Evolutionary conservation across 768 basidiomycete species (phyloP), one percentile per base, ranked within the genome.

Genomic region (Atractiella rhizophila): DNA sequence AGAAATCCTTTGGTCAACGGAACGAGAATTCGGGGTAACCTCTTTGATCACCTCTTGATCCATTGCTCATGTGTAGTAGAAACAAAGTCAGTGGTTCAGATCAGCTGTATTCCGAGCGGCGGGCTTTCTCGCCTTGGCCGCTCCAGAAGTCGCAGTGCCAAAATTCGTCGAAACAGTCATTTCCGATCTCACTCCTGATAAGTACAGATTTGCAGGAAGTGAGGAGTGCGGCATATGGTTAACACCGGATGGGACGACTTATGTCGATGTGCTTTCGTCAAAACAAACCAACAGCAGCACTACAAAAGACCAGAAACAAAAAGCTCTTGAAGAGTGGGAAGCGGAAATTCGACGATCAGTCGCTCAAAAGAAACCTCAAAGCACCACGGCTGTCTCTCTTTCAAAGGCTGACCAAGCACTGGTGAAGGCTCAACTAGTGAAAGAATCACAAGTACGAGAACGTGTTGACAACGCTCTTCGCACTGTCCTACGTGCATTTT

Each of bases 261-360:
- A 20, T 19, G 21, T 47, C 10, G 38, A 34, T 4, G 16, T 40
- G n/a, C 15, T 25, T n/a, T 29, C 13, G 13, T 4, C 36, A 9
- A 44, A 46, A n/a, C 12, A 20, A 8, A 26, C 41, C 18, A 25
- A 23, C 42, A 31, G 10, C 49, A 80, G 79, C 79, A 2, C 61
- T 85, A 12, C 63, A 71, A 9, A 60, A 65, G 46, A 42, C 35
- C n/a, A n/a, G 12, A 94, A 91, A 51, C 76, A 74, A 43, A 71
- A 76, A 5, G 81, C 80, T 27, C 76, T 88, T 12, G 76, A 80
- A 15, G 75, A 80, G 53, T 98, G 88, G 88, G 91, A 98, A 46
- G 76, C 74, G 21, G 86, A 98, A 45, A 63, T 88, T n/a, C 70
- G 85, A 9, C 74, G 78, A 49, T 71, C 74, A 0, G 63, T 94